Base-by-base conservation (phyloP, 768 basidiomycete genomes). In the Glaciozyma antarctica region DNA sequence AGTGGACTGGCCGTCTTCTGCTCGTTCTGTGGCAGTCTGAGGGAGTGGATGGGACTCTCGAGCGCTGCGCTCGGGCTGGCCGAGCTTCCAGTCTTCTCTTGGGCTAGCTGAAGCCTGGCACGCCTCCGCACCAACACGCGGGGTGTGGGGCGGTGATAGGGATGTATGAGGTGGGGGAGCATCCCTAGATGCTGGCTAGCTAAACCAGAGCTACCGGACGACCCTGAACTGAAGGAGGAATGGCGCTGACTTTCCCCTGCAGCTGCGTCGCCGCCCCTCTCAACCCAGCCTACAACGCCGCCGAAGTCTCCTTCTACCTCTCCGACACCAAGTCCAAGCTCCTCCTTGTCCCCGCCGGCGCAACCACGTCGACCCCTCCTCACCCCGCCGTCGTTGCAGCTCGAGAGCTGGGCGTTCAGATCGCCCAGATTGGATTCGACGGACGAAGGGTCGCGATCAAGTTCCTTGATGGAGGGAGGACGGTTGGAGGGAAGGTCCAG, bases 301-400 rank as follows among this genome's bases (percentile, higher is more conserved):
- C 56, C 43, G 68, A 69, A 56, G 68, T 69, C 34, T 58, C 60
- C 28, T 69, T 69, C 68, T 69, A 69, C 59, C 60, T 69, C 56
- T 26, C 58, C 30, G 68, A 69, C 58, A 56, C 58, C 32, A 45
- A 53, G 24, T 59, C 61, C 41, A 62, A 63, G 26, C 68, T 69
- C 34, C 56, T 69, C 28, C 60, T 69, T 34, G 65, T 69, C 19
- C 61, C 66, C 51, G 41, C 59, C 38, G 61, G 61, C 24, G 64
- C 65, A 2, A 41, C 63, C 22, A 26, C 34, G 13, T 61, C 61
- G 24, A 52, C 44, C 32, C 38, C 61, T 26, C 21, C 24, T 10
- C 34, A 51, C 8, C 52, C 65, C 34, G 64, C 64, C 49, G 68
- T 69, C 49, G 32, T 62, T 26, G 64, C 68, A 5, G 68, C 68